A percentile compares a stretch with the other conserved stretches of the same genome.
Conservation (phyloP, 345 rosid species). For the Turnera subulata region DNA sequence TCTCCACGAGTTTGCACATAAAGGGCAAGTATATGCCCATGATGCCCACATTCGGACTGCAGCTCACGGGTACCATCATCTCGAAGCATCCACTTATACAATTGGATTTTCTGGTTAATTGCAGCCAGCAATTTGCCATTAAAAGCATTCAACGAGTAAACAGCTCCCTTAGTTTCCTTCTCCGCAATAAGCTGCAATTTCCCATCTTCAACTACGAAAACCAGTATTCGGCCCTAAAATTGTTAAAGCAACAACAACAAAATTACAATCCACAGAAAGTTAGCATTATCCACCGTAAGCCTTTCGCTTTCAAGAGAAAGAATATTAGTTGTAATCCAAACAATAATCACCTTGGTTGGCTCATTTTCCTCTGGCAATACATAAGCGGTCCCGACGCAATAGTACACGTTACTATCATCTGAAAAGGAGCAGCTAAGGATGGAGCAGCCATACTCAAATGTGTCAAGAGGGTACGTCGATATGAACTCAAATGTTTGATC, state of each 20-base stretch:
- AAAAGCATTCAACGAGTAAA: conserved; percentile 78
- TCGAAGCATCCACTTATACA: conserved; percentile 89
- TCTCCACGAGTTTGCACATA: conserved; percentile 93
- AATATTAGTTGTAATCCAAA: conserved; percentile 3
- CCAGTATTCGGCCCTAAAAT: conserved; percentile 78
- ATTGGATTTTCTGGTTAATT: conserved; percentile 84
- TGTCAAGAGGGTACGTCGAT: conserved; percentile 73
- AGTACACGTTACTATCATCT: conserved; percentile 71
- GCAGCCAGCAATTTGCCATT: conserved; percentile 93
- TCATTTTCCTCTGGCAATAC: conserved; percentile 88
- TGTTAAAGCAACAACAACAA: too few relatives aligned
- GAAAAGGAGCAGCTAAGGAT: conserved; percentile 87
- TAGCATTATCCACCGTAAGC: not conserved
- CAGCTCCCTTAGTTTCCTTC: conserved; percentile 94
- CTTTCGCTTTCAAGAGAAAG: not conserved
- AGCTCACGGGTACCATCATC: conserved; percentile 84
- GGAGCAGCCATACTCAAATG: conserved; percentile 88
- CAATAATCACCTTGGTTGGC: conserved; percentile 59
- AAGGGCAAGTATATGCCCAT: conserved; percentile 85
- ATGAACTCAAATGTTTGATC: conserved; percentile 81
- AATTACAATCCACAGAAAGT: not conserved
- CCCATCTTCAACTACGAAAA: conserved; percentile 81
- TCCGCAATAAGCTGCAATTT: conserved; percentile 80
- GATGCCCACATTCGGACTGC: conserved; percentile 91
- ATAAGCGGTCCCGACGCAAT: conserved; percentile 93